A percentile compares a stretch with the other conserved stretches of the same genome.
These are phyloP conservation scores for Russula vinacea DNA, from an alignment of 768 basidiomycete species.

Conservation along the genomic window DNA sequence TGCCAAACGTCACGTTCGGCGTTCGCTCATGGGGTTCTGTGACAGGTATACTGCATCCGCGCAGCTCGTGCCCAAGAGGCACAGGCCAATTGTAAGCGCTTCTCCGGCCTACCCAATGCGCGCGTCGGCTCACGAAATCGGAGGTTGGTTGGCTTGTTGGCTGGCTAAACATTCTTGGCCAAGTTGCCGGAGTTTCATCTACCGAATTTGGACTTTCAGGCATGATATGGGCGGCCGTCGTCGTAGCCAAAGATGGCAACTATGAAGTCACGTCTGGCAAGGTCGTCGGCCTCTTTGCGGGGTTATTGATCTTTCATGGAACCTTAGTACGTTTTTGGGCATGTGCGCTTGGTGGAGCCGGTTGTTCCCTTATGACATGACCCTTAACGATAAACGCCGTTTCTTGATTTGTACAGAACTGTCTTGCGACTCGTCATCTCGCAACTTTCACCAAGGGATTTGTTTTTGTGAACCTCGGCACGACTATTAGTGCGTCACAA, in stretches of 20 bases:
- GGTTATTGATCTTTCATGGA: slow-evolving; percentile 75
- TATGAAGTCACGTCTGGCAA: slow-evolving; percentile 65
- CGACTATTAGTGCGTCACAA: slow-evolving; percentile 55
- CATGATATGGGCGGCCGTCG: slow-evolving; percentile 79
- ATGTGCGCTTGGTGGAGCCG: not conserved
- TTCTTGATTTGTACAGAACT: slow-evolving; percentile 45
- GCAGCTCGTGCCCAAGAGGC: slow-evolving; percentile 59
- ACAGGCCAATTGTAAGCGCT: slow-evolving; percentile 56
- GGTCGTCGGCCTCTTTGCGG: slow-evolving; percentile 74
- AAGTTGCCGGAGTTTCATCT: slow-evolving; percentile 81
- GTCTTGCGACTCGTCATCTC: slow-evolving; percentile 68
- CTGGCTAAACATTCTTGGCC: slow-evolving; percentile 82
- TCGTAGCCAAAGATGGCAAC: slow-evolving; percentile 56
- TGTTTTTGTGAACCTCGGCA: slow-evolving; percentile 85
- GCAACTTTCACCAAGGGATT: slow-evolving; percentile 72
- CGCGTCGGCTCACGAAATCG: not conserved
- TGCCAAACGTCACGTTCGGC: not conserved
- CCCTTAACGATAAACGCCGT: not conserved
- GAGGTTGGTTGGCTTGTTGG: slow-evolving; percentile 76
- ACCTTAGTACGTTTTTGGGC: slow-evolving; percentile 46
- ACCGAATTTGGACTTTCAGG: slow-evolving; percentile 79
- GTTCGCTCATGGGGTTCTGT: not conserved
- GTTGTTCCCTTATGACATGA: not conserved
- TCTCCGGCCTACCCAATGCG: not conserved
- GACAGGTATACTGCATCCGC: slow-evolving; percentile 78